phyloP scores from a whole-genome alignment of 306 rosid genomes.

The Malus asiatica region DNA sequence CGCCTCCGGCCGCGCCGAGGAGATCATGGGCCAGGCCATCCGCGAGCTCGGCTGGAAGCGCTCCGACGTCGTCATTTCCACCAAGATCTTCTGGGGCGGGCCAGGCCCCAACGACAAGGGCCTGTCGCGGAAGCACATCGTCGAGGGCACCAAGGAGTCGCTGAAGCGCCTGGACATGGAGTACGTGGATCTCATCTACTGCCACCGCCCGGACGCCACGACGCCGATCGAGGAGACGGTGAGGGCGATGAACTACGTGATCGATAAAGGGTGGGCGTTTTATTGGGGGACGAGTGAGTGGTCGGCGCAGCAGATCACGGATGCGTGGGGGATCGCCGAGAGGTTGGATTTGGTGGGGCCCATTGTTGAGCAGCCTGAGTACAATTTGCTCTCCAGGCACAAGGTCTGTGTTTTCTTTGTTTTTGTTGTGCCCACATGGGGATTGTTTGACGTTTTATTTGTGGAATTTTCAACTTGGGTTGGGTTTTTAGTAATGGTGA shows the following conservation, averaged over 20 bases:
- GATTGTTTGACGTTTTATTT: neutral
- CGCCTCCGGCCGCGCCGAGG: conserved; percentile 95
- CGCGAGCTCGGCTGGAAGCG: conserved; percentile 91
- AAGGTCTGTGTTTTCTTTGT: conserved; percentile 32
- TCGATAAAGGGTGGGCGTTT: conserved; percentile 86
- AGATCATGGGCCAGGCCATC: conserved; percentile 97
- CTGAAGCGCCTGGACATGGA: conserved; percentile 82
- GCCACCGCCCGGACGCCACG: conserved; percentile 70
- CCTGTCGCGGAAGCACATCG: conserved; percentile 72
- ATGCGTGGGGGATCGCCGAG: conserved; percentile 81
- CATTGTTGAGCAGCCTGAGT: conserved; percentile 95
- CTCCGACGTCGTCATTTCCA: conserved; percentile 84
- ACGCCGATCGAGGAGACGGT: conserved; percentile 97
- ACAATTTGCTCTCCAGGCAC: conserved; percentile 75
- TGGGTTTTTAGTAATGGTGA: neutral
- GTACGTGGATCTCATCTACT: conserved; percentile 70
- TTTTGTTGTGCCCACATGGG: neutral
- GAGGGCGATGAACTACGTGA: conserved; percentile 77
- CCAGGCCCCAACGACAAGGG: conserved; percentile 96
- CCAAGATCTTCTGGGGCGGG: conserved; percentile 99
- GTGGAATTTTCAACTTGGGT: neutral
- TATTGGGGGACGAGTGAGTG: conserved; percentile 99
- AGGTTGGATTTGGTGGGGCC: conserved; percentile 79
- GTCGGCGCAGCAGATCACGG: conserved; percentile 96
- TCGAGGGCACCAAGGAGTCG: conserved; percentile 85